Base-by-base conservation (phyloP, 2,329 filamentous ascomycete species). In the Colletotrichum cordylinicola region DNA sequence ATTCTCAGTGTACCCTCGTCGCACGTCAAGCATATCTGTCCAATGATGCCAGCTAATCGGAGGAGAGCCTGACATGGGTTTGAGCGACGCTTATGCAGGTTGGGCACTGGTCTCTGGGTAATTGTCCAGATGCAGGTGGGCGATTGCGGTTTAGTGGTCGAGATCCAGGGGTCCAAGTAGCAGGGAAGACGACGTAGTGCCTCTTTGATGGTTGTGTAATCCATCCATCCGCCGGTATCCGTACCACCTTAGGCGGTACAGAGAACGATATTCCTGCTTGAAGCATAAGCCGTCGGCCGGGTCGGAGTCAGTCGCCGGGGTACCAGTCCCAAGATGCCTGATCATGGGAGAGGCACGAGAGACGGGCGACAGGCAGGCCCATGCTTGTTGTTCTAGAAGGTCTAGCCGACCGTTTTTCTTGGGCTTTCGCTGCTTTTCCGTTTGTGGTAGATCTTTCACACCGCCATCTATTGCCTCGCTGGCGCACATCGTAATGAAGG, bases 11-110 rank as follows among this genome's bases (percentile, higher is more conserved):
- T 33, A 60, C 15, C 66, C 43, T 62, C 60, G 31, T 72, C n/a
- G 62, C 43, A 56, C 21, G 69, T 58, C 70, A 72, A 65, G 29
- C 43, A 62, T 27, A 37, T 60, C 61, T 70, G 68, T 72, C 60
- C 64, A 68, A 68, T 48, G 21, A 21, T 64, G 27, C 27, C 48
- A 74, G 64, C 74, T 64, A 74, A 76, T 74, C 70, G 74, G 70
- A 74, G 64, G 16, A 58, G 15, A 62, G 21, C 70, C 70, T 73
- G 64, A 52, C 48, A 73, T 61, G 74, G 74, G 21, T 74, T 35
- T 76, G 70, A 37, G 39, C 29, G 74, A 76, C 74, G 74, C 74
- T 76, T 76, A 76, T 76, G 74, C 74, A 74, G 74, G 74, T 76
- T 76, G 70, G 21, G 56, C 33, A 27, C 64, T 72, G 62, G 73